Conservation (phyloP, 768 basidiomycete species). For the Agrocybe praecox region DNA sequence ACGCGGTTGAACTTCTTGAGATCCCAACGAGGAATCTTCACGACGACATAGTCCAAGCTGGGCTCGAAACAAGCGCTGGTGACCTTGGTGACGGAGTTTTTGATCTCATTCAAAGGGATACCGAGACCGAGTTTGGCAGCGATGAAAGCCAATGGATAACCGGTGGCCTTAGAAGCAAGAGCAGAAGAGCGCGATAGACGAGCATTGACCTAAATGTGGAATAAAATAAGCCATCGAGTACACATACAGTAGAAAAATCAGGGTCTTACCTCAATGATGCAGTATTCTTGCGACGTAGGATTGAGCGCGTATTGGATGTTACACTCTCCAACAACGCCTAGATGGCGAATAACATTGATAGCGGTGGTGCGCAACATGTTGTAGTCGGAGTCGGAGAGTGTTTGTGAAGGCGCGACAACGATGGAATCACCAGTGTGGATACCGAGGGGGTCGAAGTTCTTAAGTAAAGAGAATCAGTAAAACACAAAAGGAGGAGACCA, state of each 20-base stretch:
- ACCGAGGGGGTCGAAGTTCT: constrained; percentile 99
- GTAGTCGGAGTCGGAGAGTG: constrained; percentile 98
- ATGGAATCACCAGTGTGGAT: constrained; percentile 99
- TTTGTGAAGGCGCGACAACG: constrained; percentile 97
- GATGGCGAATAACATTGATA: constrained; percentile 97
- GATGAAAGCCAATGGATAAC: constrained; percentile 97
- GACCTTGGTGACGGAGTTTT: constrained; percentile 95
- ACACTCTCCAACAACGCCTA: constrained; percentile 97
- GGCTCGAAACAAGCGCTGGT: constrained; percentile 99
- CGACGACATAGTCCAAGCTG: constrained; percentile 94
- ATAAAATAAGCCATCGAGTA: neutral
- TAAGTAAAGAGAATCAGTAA: constrained; percentile 2
- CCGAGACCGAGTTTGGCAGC: constrained; percentile 97
- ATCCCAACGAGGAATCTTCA: constrained; percentile 99
- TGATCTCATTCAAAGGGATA: constrained; percentile 97
- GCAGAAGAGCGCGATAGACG: constrained; percentile 97
- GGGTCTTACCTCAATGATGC: constrained; percentile 90
- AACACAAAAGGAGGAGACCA: neutral
- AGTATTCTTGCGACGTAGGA: constrained; percentile 93
- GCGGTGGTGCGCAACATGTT: constrained; percentile 99
- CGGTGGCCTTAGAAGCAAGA: constrained; percentile 96
- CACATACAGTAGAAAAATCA: neutral
- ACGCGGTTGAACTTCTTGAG: constrained; percentile 97
- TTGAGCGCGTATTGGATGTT: constrained; percentile 99
- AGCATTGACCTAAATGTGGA: constrained; percentile 75